These are phyloP conservation scores for Penicillium oxalicum DNA, from an alignment of 2,329 filamentous ascomycete genomes.

Conservation along the genomic window DNA sequence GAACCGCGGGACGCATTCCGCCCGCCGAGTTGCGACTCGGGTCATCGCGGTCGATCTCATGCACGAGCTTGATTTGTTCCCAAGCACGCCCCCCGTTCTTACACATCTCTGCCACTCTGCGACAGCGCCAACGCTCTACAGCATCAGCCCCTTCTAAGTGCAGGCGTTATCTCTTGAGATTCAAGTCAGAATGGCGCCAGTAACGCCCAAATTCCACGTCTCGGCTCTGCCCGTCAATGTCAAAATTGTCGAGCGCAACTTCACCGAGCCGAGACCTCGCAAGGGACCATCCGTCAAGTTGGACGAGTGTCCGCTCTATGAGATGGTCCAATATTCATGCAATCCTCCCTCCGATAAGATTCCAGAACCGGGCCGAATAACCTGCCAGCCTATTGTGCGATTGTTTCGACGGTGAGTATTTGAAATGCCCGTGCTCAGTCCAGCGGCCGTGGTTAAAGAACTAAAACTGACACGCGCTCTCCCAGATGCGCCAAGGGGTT, in stretches of 20 bases:
- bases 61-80: too few species aligned
- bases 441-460: too few species aligned
- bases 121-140: too few species aligned
- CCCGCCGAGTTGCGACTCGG: neutral
- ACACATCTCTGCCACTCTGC: too few species aligned
- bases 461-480: neutral
- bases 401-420: constrained; percentile 52
- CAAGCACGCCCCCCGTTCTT: too few species aligned
- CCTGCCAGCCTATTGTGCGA: constrained; percentile 53
- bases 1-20: constrained; percentile 1
- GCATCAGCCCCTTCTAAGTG: too few species aligned
- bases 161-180: too few species aligned
- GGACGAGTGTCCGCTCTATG: constrained; percentile 50
- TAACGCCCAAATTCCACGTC: constrained; percentile 47
- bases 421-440: neutral
- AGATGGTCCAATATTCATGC: constrained; percentile 59
- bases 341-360: constrained; percentile 44
- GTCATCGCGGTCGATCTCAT: too few species aligned
- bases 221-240: constrained; percentile 47
- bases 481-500: constrained; percentile 47
- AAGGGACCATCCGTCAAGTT: constrained; percentile 49
- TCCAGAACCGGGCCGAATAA: constrained; percentile 40
- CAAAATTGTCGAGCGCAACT: constrained; percentile 41
- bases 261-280: constrained; percentile 47
- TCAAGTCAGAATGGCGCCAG: constrained; percentile 47